Evolutionary conservation across 2,329 filamentous ascomycete genomes (phyloP), one percentile per base, ranked within the genome.

Genomic region (Pseudogymnoascus sp.): DNA sequence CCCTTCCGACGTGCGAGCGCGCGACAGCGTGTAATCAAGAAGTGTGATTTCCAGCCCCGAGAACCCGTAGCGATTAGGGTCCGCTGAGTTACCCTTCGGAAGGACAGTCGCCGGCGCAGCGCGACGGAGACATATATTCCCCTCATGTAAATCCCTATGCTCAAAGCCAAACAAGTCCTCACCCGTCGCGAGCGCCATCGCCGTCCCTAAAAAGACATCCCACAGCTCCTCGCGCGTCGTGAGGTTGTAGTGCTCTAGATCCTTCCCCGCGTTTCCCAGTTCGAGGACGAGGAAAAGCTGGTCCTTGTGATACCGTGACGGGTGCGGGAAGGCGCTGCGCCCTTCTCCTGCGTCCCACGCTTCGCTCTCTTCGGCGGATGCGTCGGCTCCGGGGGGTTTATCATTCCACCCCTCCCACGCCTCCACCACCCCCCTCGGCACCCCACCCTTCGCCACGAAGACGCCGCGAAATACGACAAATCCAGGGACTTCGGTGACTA

Each of bases 381-480:
- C 63, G 77, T 78, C 39, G 85, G 81, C 35, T 63, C 45, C 10
- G 15, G 40, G 37, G 42, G 52, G 1, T 1, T 33, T 55, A 1
- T 31, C 13, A 1, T 60, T 13, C 61, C 84, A 86, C 2, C 71
- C 69, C 67, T 84, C 82, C 64, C 85, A 84, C n/a, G 85, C 86
- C 65, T 84, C 79, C 1, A 85, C 74, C 29, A 87, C 72, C 13
- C 77, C 76, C 59, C 75, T 77, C 3, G 82, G 78, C 0, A 82
- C 77, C 64, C 79, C 81, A 0, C 85, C 85, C 66, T 78, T 74
- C 1, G 87, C 81, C 31, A 87, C 73, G 62, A 86, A 85, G 6
- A 82, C 77, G 69, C 86, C 83, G 71, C 87, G 87, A 74, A 87
- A 87, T 15, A 84, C 77, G 33, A 87, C 83, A 64, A 87, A 87